These are phyloP conservation scores for Rhodotorula taiwanensis DNA, from an alignment of 768 basidiomycete species.

Conservation along the genomic window DNA sequence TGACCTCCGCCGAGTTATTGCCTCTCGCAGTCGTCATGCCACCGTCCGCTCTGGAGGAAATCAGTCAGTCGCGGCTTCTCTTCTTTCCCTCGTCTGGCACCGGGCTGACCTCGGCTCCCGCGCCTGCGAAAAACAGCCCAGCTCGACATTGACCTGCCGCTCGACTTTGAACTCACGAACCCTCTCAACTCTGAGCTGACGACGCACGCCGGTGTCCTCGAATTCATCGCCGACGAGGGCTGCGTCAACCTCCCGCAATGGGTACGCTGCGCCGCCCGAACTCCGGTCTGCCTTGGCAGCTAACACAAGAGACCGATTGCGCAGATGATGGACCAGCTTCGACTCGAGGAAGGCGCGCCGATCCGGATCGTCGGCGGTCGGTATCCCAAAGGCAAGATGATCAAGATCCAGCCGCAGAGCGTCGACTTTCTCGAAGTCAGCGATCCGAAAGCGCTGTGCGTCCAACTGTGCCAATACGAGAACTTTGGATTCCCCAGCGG, in stretches of 20 bases:
- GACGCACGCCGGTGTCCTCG: slow-evolving; percentile 94
- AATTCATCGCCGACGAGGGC: slow-evolving; percentile 97
- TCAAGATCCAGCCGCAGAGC: slow-evolving; percentile 93
- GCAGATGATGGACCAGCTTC: slow-evolving; percentile 91
- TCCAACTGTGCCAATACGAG: slow-evolving; percentile 31
- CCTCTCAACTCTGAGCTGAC: slow-evolving; percentile 68
- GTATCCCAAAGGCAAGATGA: slow-evolving; percentile 84
- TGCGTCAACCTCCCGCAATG: slow-evolving; percentile 91
- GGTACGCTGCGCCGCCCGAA: slow-evolving; percentile 47
- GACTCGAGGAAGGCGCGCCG: slow-evolving; percentile 87
- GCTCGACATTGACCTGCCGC: slow-evolving; percentile 81
- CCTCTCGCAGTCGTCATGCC: slow-evolving; percentile 80
- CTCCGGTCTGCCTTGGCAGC: background rate
- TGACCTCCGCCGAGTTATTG: background rate
- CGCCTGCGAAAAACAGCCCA: slow-evolving; percentile 51
- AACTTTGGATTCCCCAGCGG: background rate
- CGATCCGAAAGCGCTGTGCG: slow-evolving; percentile 95
- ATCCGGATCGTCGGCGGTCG: slow-evolving; percentile 84
- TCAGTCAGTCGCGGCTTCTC: slow-evolving; percentile 51
- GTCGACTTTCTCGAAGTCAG: slow-evolving; percentile 94
- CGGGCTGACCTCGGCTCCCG: background rate
- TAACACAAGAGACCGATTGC: too few species aligned
- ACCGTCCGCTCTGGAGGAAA: slow-evolving; percentile 79
- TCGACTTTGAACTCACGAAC: slow-evolving; percentile 95
- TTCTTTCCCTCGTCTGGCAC: background rate